Conservation (phyloP, 805 yeast species). For the Kluyveromyces dobzhanskii region DNA sequence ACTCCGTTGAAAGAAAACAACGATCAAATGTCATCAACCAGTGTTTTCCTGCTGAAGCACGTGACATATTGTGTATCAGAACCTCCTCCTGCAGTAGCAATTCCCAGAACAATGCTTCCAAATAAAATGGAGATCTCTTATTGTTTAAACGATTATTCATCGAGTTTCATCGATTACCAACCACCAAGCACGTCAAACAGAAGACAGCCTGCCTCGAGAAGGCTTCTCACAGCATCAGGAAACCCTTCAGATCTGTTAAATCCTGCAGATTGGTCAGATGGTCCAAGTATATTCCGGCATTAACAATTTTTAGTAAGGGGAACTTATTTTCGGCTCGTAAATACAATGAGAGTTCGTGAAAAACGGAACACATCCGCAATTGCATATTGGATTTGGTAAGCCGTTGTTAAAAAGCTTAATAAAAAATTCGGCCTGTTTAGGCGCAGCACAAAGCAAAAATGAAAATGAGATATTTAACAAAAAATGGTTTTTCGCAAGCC, state of each 20-base stretch:
- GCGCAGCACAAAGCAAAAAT: too few species aligned
- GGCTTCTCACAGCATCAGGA: slow-evolving; percentile 8
- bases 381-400: too few species aligned
- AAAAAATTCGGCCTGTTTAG: too few species aligned
- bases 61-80: slow-evolving; percentile 1
- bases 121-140: slow-evolving; percentile 11
- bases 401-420: too few species aligned
- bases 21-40: slow-evolving; percentile 1
- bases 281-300: slow-evolving; percentile 18
- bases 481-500: too few species aligned
- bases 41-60: slow-evolving; percentile 3
- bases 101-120: slow-evolving; percentile 5
- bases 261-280: slow-evolving; percentile 14
- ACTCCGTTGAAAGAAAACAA: slow-evolving; percentile 1
- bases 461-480: too few species aligned
- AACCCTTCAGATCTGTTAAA: slow-evolving; percentile 9
- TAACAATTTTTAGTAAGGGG: slow-evolving; percentile 4
- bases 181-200: slow-evolving; percentile 1
- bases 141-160: slow-evolving; percentile 6
- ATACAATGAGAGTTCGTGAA: too few species aligned
- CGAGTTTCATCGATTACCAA: slow-evolving; percentile 1
- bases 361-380: too few species aligned
- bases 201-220: slow-evolving; percentile 4
- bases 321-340: too few species aligned
- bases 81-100: slow-evolving; percentile 1